Base-by-base conservation (phyloP, 2,329 filamentous ascomycete genomes). In the Ceratocystis papillata region DNA sequence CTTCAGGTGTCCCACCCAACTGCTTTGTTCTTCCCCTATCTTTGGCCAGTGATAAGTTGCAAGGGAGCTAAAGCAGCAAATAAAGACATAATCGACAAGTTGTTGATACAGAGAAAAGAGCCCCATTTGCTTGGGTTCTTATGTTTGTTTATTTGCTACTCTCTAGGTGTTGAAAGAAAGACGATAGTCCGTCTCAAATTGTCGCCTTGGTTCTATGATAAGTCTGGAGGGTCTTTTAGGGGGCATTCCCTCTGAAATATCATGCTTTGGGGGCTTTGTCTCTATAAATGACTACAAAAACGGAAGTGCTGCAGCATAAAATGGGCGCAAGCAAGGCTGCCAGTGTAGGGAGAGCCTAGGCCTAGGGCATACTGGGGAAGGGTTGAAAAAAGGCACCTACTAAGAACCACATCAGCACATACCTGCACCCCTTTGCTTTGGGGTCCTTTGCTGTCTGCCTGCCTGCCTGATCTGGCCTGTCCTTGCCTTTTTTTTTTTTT, bases 21-120 rank as follows among this genome's bases (percentile, higher is more conserved):
- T 15, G 8, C 53, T 57, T 25, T 50, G 48, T 4, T 41, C 37
- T 41, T 41, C 55, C 55, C 55, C 55, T 59, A 59, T 59, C 28
- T 59, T 59, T 59, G 15, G 17, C 55, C 28, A 30, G 22, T 30
- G n/a, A 57, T n/a, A 20, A 30, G n/a, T 22, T 41, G 12, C 48
- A 50, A 22, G 48, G 48, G 46, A n/a, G n/a, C 17, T 2, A 50
- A 50, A 50, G 20, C 7, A 50, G 48, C 20, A 10, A 50, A 22
- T 20, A 4, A 41, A 41, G 37, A 41, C 37, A 12, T 4, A 41
- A 41, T 41, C 33, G 8, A 41, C 37, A 41, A 41, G 37, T 15
- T 41, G 37, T 12, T 41, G 37, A 41, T 41, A 15, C 37, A 15
- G 37, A 41, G 37, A 41, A 41, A 41, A 15, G 12, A 15, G 3